A percentile compares a stretch with the other conserved stretches of the same genome.
These are phyloP conservation scores for Calocybe cyanea DNA, from an alignment of 768 basidiomycete species.

Conservation along the genomic window DNA sequence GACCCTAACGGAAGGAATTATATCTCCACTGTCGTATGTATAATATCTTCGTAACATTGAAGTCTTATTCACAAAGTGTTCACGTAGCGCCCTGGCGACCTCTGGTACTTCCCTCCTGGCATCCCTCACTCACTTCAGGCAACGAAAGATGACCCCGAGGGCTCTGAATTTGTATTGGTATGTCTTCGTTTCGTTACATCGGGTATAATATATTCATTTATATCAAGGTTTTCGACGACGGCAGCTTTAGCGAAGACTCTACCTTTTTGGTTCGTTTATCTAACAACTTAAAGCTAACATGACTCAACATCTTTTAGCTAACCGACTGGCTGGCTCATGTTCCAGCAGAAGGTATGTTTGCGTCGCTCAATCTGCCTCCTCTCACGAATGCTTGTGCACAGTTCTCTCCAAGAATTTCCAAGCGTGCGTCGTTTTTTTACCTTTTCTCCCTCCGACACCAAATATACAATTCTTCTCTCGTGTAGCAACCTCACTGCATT, in stretches of 20 bases:
- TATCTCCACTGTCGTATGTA: slow-evolving; percentile 44
- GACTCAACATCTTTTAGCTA: slow-evolving; percentile 24
- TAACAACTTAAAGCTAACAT: not conserved
- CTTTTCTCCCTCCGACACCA: not conserved
- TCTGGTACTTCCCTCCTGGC: slow-evolving; percentile 58
- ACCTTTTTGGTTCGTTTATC: slow-evolving; percentile 41
- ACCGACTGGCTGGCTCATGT: slow-evolving; percentile 55
- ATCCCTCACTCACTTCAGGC: slow-evolving; percentile 55
- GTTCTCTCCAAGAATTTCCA: slow-evolving; percentile 54
- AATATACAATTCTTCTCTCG: not conserved
- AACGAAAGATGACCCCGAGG: slow-evolving; percentile 38
- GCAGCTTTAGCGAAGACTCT: slow-evolving; percentile 47
- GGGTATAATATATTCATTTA: not conserved
- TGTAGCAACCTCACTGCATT: slow-evolving; percentile 31
- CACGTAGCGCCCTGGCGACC: slow-evolving; percentile 39
- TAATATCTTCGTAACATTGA: not conserved
- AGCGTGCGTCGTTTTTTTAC: slow-evolving; percentile 18
- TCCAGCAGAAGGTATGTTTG: slow-evolving; percentile 41
- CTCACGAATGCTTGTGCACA: slow-evolving; percentile 4
- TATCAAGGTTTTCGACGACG: slow-evolving; percentile 45
- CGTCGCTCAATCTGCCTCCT: not conserved
- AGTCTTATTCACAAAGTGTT: not conserved
- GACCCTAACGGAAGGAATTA: slow-evolving; percentile 46
- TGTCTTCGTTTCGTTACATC: slow-evolving; percentile 5
- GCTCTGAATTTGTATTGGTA: slow-evolving; percentile 51